A percentile compares a stretch with the other conserved stretches of the same genome.
Evolutionary conservation across 164 flowering plant species (phyloP).

Genomic region (Tetrastigma voinierianum): DNA sequence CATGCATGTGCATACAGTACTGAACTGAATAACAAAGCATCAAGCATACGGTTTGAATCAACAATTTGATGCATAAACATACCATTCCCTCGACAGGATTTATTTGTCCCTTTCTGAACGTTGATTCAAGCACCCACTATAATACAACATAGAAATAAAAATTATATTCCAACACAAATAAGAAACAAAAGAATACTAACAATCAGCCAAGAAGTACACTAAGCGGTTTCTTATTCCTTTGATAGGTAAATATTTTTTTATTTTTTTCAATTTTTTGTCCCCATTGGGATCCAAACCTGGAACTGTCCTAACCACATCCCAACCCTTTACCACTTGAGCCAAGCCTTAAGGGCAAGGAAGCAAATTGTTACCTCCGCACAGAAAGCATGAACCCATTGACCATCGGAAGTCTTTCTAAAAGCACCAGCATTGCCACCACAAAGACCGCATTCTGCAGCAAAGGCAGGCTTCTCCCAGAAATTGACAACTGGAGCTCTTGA

Average conservation of each 20-base stretch:
- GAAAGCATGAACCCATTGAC: slow-evolving; percentile 92
- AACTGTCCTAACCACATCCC: too few relatives aligned
- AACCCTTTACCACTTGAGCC: too few relatives aligned
- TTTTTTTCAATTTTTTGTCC: too few relatives aligned
- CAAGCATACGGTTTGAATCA: not conserved
- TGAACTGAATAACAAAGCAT: not conserved
- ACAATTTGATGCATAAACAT: slow-evolving; percentile 24
- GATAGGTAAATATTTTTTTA: too few relatives aligned
- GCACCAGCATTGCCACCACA: slow-evolving; percentile 91
- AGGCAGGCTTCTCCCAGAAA: slow-evolving; percentile 48
- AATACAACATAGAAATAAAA: slow-evolving; percentile 13
- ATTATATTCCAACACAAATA: not conserved
- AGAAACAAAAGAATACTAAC: not conserved
- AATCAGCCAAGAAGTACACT: not conserved
- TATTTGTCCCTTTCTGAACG: slow-evolving; percentile 83
- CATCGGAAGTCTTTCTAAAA: slow-evolving; percentile 77
- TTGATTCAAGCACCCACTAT: slow-evolving; percentile 86
- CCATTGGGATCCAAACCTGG: too few relatives aligned
- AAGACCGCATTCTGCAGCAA: slow-evolving; percentile 66
- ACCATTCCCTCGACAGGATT: slow-evolving; percentile 87
- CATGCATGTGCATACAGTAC: not conserved
- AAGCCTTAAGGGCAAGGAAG: too few relatives aligned
- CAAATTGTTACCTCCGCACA: slow-evolving; percentile 82
- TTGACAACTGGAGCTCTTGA: slow-evolving; percentile 37
- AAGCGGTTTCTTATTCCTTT: too few relatives aligned